Evolutionary conservation across 2,329 filamentous ascomycete genomes (phyloP).

Genomic region (Diaporthe sp.): DNA sequence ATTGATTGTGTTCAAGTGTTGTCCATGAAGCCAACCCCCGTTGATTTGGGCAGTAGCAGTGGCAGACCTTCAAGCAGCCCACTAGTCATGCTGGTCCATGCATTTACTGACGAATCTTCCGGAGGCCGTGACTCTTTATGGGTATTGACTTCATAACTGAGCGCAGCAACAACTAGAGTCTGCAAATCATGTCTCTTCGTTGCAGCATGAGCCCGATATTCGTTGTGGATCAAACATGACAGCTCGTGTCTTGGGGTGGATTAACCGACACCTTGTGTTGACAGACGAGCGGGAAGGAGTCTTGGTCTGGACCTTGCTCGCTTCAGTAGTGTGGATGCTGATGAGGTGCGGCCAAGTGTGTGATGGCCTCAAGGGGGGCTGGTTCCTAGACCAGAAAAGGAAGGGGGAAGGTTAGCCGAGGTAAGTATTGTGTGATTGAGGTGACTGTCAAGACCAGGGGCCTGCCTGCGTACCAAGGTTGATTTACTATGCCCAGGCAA

Average conservation of each 20-base stretch:
- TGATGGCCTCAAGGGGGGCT: conserved; percentile 10
- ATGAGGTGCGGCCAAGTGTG: conserved; percentile 15
- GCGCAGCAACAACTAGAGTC: neutral
- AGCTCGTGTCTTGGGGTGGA: neutral
- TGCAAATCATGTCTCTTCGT: neutral
- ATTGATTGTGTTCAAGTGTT: neutral
- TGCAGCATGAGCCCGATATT: neutral
- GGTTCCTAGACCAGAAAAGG: neutral
- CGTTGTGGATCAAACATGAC: conserved; percentile 4
- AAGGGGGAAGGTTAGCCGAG: neutral
- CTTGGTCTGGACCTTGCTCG: neutral
- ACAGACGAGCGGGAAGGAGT: neutral
- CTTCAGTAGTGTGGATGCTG: neutral
- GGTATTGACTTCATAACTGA: neutral
- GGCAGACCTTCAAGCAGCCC: neutral
- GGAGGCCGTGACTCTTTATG: neutral
- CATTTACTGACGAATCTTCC: neutral
- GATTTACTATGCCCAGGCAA: neutral
- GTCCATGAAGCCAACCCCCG: neutral
- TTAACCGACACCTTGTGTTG: neutral
- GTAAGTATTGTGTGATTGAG: neutral
- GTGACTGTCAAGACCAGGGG: neutral
- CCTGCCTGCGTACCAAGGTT: neutral
- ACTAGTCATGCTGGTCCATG: neutral
- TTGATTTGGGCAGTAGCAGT: neutral